Evolutionary conservation across 1,284 basidiomycete genomes (phyloP).

Genomic region (Neolentinus lepideus): DNA sequence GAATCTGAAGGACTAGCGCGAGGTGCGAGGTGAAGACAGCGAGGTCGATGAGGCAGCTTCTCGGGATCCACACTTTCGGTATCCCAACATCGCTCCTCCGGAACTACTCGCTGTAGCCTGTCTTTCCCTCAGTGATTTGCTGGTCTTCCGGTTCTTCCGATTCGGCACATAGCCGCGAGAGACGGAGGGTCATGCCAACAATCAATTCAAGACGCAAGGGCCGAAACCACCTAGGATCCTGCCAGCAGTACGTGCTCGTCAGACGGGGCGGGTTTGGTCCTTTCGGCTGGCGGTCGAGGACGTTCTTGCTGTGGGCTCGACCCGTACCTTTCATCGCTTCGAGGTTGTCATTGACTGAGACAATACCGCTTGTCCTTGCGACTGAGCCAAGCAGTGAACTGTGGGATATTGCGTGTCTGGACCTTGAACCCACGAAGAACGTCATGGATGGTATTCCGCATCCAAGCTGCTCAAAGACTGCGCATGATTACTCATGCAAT

Average conservation of each 20-base stretch:
- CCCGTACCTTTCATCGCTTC: neutral
- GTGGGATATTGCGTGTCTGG: slow-evolving; percentile 1
- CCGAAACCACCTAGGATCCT: slow-evolving; percentile 28
- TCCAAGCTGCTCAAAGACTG: slow-evolving; percentile 12
- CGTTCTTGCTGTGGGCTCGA: neutral
- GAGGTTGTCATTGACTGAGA: neutral
- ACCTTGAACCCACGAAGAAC: slow-evolving; percentile 4
- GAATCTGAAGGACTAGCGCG: slow-evolving; percentile 12
- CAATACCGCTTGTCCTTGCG: neutral
- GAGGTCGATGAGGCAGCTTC: slow-evolving; percentile 23
- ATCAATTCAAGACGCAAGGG: slow-evolving; percentile 19
- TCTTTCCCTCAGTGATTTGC: slow-evolving; percentile 10
- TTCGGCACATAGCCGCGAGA: slow-evolving; percentile 25
- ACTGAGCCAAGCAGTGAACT: neutral
- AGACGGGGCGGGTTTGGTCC: neutral
- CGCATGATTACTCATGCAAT: too few species aligned
- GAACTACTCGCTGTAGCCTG: slow-evolving; percentile 20
- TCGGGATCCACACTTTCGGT: slow-evolving; percentile 16
- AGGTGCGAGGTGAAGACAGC: slow-evolving; percentile 16
- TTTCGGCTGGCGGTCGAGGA: neutral
- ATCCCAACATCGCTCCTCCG: slow-evolving; percentile 24
- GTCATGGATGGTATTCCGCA: slow-evolving; percentile 10
- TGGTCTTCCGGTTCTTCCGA: slow-evolving; percentile 12
- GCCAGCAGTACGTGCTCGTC: slow-evolving; percentile 25
- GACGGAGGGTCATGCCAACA: slow-evolving; percentile 17